Base-by-base conservation (phyloP, 139 green algal species). In the Eudorina sp. region DNA sequence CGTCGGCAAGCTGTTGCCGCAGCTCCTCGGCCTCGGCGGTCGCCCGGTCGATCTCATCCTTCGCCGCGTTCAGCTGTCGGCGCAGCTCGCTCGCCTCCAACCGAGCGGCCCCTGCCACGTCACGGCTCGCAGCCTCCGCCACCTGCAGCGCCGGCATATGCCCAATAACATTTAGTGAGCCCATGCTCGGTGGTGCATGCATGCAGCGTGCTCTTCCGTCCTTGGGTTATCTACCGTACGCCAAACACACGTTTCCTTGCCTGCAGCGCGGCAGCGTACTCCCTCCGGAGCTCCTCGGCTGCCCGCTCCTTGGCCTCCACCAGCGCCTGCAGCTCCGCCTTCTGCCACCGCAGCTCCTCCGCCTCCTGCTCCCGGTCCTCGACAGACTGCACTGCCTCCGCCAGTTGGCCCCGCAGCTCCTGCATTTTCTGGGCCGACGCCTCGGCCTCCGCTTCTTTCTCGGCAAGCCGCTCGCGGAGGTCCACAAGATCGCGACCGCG, bases 311-410 rank as follows among this genome's bases (percentile, higher is more conserved):
- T 66, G 45, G 46, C 46, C 25, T 76, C 68, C 31, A 51, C 36
- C 34, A 48, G 29, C 74, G 72, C 43, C 40, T n/a, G 40, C 41
- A 48, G 29, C 43, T 80, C 11, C 43, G 27, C 7, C 43, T 31
- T 25, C 23, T 66, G 74, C 74, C 45, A 53, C 36, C 74, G 74
- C 74, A 46, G 45, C 74, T 64, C 74, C 40, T 76, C 68, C 34
- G 68, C 68, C 36, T 76, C 36, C 62, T 31, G 21, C 62, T 31
- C 62, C 62, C 62, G 62, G 27, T 72, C 62, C 40, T 76, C 68
- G 34, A 48, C 13, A 4, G 34, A 46, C 40, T 29, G 68, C 34
- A 51, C 36, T 34, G 36, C 68, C 29, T 76, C 36, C 11, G 36
- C 36, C 36, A 76, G 68, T 34, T 76, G 68, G 68, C 36, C 68